These are phyloP conservation scores for Colletotrichum echinochloae DNA, from an alignment of 2,329 filamentous ascomycete species.

Conservation along the genomic window DNA sequence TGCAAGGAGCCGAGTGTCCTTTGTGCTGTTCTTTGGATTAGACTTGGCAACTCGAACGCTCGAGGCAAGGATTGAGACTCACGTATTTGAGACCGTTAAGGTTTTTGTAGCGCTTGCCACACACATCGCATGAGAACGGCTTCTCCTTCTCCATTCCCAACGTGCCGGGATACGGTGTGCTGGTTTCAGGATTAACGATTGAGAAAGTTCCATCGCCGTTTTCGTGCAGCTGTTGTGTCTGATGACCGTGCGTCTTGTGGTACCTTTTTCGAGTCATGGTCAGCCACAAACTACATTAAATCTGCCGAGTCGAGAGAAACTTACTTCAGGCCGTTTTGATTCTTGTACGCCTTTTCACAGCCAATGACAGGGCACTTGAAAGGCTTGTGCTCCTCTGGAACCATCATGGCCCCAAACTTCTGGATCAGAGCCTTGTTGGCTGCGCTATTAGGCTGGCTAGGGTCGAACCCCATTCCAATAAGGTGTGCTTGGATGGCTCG, in stretches of 20 bases:
- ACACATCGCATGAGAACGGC: slow-evolving; percentile 96
- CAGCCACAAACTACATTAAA: slow-evolving; percentile 18
- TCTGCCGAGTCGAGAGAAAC: slow-evolving; percentile 44
- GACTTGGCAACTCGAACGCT: not conserved
- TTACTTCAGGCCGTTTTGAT: slow-evolving; percentile 98
- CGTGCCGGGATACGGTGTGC: slow-evolving; percentile 92
- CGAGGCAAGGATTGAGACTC: slow-evolving; percentile 50
- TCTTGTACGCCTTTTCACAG: slow-evolving; percentile 99
- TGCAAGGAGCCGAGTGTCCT: slow-evolving; percentile 88
- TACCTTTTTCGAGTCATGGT: slow-evolving; percentile 59
- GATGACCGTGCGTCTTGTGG: slow-evolving; percentile 88
- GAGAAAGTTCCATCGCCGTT: slow-evolving; percentile 98
- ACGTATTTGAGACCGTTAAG: slow-evolving; percentile 97
- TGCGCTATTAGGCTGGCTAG: slow-evolving; percentile 82
- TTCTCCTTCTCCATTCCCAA: slow-evolving; percentile 99
- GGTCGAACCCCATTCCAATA: slow-evolving; percentile 79
- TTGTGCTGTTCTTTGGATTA: slow-evolving; percentile 66
- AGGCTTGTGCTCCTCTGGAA: slow-evolving; percentile 93
- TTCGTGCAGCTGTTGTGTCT: slow-evolving; percentile 95
- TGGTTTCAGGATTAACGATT: slow-evolving; percentile 96
- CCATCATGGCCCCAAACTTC: slow-evolving; percentile 70
- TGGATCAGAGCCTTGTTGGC: slow-evolving; percentile 71
- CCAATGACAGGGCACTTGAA: slow-evolving; percentile 98
- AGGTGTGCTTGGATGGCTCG: slow-evolving; percentile 75
- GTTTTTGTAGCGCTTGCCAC: slow-evolving; percentile 99